Evolutionary conservation across 768 basidiomycete species (phyloP).

Genomic region (Podaxis carcinomalis): DNA sequence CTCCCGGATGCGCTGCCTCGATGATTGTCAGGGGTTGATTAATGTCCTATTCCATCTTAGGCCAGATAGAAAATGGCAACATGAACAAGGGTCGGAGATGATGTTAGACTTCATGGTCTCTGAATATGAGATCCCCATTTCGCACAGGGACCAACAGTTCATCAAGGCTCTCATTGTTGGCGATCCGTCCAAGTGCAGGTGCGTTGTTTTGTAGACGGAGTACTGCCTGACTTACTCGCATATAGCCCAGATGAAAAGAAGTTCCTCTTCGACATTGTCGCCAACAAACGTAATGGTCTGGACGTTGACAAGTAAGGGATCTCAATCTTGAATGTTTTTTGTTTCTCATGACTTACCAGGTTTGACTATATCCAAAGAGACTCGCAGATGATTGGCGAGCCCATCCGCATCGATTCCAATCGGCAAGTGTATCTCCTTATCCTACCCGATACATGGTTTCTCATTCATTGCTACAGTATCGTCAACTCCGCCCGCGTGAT

Average conservation of each 20-base stretch:
- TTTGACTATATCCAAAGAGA: constrained; percentile 84
- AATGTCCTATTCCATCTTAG: constrained; percentile 24
- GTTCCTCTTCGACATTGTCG: constrained; percentile 82
- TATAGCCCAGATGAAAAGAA: constrained; percentile 49
- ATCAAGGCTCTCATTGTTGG: constrained; percentile 81
- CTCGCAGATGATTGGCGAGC: constrained; percentile 65
- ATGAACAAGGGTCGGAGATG: constrained; percentile 78
- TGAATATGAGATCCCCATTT: constrained; percentile 48
- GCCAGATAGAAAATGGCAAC: constrained; percentile 53
- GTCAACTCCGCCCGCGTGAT: constrained; percentile 74
- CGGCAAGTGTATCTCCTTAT: constrained; percentile 29
- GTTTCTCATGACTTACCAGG: constrained; percentile 28
- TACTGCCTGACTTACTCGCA: background rate
- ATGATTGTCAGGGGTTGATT: background rate
- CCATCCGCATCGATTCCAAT: constrained; percentile 44
- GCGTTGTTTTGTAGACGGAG: constrained; percentile 18
- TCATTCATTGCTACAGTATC: constrained; percentile 38
- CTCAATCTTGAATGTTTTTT: background rate
- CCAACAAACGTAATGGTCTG: constrained; percentile 76
- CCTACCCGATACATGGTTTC: background rate
- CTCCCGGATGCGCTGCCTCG: background rate
- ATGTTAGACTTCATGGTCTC: constrained; percentile 72
- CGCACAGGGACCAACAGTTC: constrained; percentile 46
- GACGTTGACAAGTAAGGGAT: constrained; percentile 77
- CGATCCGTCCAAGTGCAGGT: constrained; percentile 48